These are phyloP conservation scores for Cladophialophora chaetospira DNA, from an alignment of 2,329 filamentous ascomycete species.

Conservation along the genomic window DNA sequence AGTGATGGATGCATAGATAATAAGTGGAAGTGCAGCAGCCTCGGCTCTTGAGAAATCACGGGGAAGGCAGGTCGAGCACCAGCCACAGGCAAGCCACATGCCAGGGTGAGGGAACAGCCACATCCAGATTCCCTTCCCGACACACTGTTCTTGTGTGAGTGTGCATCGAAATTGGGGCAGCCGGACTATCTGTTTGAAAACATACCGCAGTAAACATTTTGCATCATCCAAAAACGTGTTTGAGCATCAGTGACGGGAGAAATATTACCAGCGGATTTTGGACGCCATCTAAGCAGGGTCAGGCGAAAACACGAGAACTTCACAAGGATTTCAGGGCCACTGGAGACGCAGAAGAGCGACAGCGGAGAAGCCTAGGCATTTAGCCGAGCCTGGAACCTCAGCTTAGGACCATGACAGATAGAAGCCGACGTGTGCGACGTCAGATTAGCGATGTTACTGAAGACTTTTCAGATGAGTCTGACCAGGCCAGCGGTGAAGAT, in stretches of 20 bases:
- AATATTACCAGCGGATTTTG: neutral
- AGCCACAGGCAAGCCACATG: slow-evolving; percentile 1
- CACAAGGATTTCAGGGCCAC: slow-evolving; percentile 20
- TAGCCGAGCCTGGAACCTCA: slow-evolving; percentile 23
- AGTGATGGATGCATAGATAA: neutral
- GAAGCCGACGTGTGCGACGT: slow-evolving; percentile 32
- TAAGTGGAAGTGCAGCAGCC: too few relatives aligned
- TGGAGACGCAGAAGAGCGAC: slow-evolving; percentile 15
- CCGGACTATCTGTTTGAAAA: neutral
- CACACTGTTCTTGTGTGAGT: neutral
- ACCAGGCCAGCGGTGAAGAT: slow-evolving; percentile 30
- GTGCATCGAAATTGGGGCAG: neutral
- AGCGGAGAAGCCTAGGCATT: slow-evolving; percentile 9
- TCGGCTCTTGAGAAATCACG: slow-evolving; percentile 1
- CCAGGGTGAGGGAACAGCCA: neutral
- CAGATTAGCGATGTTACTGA: slow-evolving; percentile 34
- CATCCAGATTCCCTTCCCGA: neutral
- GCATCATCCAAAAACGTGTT: neutral
- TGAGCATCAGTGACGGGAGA: neutral
- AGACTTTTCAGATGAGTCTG: slow-evolving; percentile 32
- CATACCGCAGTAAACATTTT: neutral
- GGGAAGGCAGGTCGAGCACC: neutral
- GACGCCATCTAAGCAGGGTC: neutral
- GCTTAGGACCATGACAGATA: slow-evolving; percentile 31
- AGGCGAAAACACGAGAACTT: slow-evolving; percentile 20